Evolutionary conservation across 768 basidiomycete genomes (phyloP).

Genomic region (Filobasidium floriforme): DNA sequence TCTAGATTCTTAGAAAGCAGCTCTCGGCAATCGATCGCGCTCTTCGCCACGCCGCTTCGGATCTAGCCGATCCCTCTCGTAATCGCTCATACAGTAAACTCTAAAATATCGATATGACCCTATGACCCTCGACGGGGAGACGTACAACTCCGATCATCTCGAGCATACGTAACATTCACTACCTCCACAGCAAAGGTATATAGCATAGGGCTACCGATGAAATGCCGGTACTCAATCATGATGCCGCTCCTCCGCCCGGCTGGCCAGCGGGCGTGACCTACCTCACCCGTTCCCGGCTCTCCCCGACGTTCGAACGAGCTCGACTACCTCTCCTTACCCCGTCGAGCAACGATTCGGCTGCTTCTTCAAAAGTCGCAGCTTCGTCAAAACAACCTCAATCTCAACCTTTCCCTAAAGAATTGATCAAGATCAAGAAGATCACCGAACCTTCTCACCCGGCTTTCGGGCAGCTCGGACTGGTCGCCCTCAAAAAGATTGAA

Average conservation of each 20-base stretch:
- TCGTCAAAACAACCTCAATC: not conserved
- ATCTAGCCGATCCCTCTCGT: too few species aligned
- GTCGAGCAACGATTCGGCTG: not conserved
- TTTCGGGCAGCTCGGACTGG: slow-evolving; percentile 68
- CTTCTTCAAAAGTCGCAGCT: slow-evolving; percentile 16
- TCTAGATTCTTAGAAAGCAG: too few species aligned
- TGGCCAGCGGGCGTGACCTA: slow-evolving; percentile 59
- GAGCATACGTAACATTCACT: too few species aligned
- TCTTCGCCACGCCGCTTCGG: too few species aligned
- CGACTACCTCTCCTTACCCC: not conserved
- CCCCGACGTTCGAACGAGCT: slow-evolving; percentile 51
- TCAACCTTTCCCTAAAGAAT: slow-evolving; percentile 29
- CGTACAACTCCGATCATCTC: too few species aligned
- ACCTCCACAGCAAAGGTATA: too few species aligned
- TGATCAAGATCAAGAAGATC: slow-evolving; percentile 58
- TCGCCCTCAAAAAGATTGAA: slow-evolving; percentile 64
- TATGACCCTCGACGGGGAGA: too few species aligned
- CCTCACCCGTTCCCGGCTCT: slow-evolving; percentile 52
- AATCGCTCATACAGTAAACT: too few species aligned
- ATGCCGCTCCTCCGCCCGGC: slow-evolving; percentile 43
- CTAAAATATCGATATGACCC: too few species aligned
- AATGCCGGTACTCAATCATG: slow-evolving; percentile 22
- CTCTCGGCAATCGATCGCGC: too few species aligned
- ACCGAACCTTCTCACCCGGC: slow-evolving; percentile 58
- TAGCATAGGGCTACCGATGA: too few species aligned